Conservation (phyloP, 148 eudicot genomes). For the Persicaria maculosa region DNA sequence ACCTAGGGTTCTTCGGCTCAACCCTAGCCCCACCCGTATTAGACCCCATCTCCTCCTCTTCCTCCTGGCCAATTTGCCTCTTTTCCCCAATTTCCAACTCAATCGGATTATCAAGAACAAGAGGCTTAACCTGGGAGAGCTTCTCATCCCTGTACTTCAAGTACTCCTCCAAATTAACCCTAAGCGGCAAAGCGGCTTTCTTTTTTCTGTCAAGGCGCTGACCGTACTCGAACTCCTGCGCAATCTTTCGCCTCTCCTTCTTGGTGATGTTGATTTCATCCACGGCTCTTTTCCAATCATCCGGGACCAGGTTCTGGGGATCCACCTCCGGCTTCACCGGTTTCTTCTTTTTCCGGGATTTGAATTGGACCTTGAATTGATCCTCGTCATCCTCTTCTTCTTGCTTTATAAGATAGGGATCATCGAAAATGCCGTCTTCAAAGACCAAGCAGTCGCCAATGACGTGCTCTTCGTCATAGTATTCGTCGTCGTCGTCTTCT, state of each 20-base stretch:
- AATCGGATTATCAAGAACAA: conserved; percentile 55
- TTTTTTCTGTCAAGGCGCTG: conserved; percentile 37
- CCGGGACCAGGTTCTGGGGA: conserved; percentile 61
- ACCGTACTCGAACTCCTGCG: conserved; percentile 63
- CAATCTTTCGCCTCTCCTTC: conserved; percentile 70
- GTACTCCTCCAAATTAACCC: conserved; percentile 32
- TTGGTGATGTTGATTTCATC: conserved; percentile 63
- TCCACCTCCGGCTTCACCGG: conserved; percentile 15
- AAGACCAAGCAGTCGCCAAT: conserved; percentile 79
- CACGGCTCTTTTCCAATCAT: conserved; percentile 53
- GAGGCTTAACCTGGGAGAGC: conserved; percentile 49
- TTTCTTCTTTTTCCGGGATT: conserved; percentile 4
- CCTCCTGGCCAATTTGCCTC: conserved; percentile 3
- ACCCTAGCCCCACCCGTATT: conserved; percentile 31
- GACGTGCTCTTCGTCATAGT: conserved; percentile 43
- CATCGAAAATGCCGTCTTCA: conserved; percentile 81
- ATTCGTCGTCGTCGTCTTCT: conserved; percentile 6
- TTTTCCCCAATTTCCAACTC: not conserved
- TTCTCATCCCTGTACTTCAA: conserved; percentile 43
- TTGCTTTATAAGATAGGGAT: conserved; percentile 34
- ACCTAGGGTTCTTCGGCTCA: conserved; percentile 61
- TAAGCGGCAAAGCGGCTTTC: conserved; percentile 30
- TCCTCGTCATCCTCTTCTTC: conserved; percentile 7
- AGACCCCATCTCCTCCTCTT: conserved; percentile 1
- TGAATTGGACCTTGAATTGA: not conserved